Evolutionary conservation across 2,329 filamentous ascomycete species (phyloP).

Genomic region (Cadophora malorum): DNA sequence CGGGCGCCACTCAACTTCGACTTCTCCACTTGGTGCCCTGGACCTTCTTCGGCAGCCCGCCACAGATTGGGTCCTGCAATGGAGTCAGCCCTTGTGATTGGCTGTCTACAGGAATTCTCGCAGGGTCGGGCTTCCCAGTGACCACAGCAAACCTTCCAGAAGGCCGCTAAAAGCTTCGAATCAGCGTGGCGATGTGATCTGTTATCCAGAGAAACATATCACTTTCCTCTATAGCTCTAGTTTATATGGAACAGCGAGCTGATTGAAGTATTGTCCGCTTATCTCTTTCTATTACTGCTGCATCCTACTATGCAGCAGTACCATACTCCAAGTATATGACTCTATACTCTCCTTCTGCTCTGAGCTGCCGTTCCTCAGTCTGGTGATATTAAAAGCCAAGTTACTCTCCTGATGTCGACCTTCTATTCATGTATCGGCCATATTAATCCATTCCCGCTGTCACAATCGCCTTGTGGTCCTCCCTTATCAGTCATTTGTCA

Average conservation of each 20-base stretch:
- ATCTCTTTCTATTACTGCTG: neutral
- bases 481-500: neutral
- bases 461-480: conserved; percentile 7
- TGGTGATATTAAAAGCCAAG: conserved; percentile 1
- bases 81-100: conserved; percentile 9
- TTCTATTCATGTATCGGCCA: conserved; percentile 9
- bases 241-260: neutral
- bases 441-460: conserved; percentile 1
- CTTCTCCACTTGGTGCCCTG: neutral
- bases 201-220: conserved; percentile 5
- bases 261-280: neutral
- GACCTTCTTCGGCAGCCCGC: neutral
- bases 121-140: neutral
- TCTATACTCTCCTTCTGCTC: neutral
- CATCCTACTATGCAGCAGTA: neutral
- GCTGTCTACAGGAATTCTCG: neutral
- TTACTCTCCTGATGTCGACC: neutral
- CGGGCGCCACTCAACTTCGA: too few relatives aligned
- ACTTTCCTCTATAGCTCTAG: conserved; percentile 1
- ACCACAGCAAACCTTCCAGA: conserved; percentile 28
- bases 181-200: conserved; percentile 9
- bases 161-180: conserved; percentile 30
- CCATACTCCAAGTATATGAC: neutral
- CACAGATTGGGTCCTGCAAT: neutral
- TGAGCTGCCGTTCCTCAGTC: neutral